Percentiles rank a stretch among this genome's conserved stretches.
Conservation (phyloP, 2,329 filamentous ascomycete species). For the Daldinia sp. region DNA sequence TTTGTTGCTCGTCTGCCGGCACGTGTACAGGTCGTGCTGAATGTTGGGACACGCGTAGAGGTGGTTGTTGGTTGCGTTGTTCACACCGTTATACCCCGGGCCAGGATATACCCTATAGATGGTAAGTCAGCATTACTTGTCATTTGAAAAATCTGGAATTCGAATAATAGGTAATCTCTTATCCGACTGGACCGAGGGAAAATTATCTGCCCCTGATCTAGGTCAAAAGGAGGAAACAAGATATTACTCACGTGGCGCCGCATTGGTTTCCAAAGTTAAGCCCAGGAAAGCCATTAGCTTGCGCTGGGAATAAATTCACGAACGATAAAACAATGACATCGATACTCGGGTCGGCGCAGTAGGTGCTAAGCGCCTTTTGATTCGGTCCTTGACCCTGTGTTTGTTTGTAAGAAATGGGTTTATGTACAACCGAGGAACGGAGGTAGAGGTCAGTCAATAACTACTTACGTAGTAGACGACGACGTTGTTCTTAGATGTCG, state of each 20-base stretch:
- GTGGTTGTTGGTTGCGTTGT: constrained; percentile 50
- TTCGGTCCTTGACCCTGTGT: constrained; percentile 57
- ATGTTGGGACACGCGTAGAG: constrained; percentile 54
- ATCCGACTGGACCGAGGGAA: not conserved
- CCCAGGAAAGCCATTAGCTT: constrained; percentile 57
- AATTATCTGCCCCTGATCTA: not conserved
- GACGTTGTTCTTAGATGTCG: constrained; percentile 55
- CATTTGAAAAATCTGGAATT: not conserved
- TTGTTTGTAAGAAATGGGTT: not conserved
- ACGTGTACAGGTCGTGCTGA: constrained; percentile 55
- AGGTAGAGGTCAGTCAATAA: not conserved
- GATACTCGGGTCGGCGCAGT: constrained; percentile 55
- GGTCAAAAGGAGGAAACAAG: not conserved
- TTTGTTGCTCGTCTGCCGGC: constrained; percentile 55
- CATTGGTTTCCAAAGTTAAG: constrained; percentile 60
- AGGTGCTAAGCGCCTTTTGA: constrained; percentile 54
- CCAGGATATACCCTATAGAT: constrained; percentile 45
- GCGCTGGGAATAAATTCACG: constrained; percentile 56
- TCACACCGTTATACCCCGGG: constrained; percentile 52
- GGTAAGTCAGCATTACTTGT: not conserved
- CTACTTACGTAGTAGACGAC: constrained; percentile 58
- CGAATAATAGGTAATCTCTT: not conserved
- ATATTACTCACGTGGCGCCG: constrained; percentile 39
- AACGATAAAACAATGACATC: constrained; percentile 60
- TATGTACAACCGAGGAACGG: not conserved